Evolutionary conservation across 768 basidiomycete species (phyloP).

Genomic region (Termitomyces heimii): DNA sequence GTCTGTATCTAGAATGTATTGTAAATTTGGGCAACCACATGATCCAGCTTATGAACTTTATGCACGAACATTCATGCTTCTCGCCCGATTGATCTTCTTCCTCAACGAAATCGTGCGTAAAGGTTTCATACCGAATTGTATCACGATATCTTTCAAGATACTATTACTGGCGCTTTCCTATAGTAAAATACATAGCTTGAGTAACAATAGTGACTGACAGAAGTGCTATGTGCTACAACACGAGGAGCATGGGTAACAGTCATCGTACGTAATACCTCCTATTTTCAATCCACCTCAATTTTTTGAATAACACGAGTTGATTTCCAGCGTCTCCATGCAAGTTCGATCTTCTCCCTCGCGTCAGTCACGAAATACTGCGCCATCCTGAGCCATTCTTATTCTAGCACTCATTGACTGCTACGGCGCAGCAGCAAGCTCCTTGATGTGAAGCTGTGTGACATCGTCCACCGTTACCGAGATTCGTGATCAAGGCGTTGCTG

Average conservation of each 20-base stretch:
- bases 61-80: background rate
- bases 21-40: background rate
- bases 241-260: background rate
- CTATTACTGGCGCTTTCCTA: background rate
- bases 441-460: constrained; percentile 36
- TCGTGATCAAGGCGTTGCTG: constrained; percentile 41
- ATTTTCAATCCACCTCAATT: background rate
- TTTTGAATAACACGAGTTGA: background rate
- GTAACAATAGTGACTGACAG: background rate
- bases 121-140: background rate
- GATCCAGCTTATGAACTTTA: background rate
- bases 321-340: constrained; percentile 1
- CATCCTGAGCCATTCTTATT: constrained; percentile 64
- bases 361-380: constrained; percentile 51
- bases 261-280: background rate
- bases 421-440: constrained; percentile 33
- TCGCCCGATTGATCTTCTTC: background rate
- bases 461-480: constrained; percentile 29
- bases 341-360: constrained; percentile 26
- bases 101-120: no score
- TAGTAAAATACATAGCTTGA: background rate
- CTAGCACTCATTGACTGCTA: constrained; percentile 54
- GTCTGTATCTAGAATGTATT: background rate
- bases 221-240: background rate
- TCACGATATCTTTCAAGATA: background rate